These are phyloP conservation scores for Linum usitatissimum DNA, from an alignment of 345 rosid species.

Conservation along the genomic window DNA sequence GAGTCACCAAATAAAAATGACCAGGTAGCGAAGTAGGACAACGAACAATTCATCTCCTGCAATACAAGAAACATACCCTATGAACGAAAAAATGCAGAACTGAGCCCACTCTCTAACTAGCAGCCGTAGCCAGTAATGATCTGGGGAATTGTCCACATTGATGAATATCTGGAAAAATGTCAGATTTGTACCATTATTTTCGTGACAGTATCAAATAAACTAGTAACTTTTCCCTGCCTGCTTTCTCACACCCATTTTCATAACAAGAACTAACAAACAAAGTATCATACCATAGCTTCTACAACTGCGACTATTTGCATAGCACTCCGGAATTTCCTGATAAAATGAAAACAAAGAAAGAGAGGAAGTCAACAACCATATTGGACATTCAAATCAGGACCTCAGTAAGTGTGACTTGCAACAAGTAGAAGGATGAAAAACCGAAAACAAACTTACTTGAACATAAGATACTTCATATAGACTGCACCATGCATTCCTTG, in stretches of 20 bases:
- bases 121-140: constrained; percentile 70
- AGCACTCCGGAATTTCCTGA: constrained; percentile 82
- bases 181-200: neutral
- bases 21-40: no score
- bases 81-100: constrained; percentile 69
- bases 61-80: constrained; percentile 44
- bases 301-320: constrained; percentile 87
- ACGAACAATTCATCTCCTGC: no score
- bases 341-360: neutral
- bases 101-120: constrained; percentile 83
- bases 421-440: neutral
- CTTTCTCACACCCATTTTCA: neutral
- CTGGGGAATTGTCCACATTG: constrained; percentile 58
- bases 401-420: neutral
- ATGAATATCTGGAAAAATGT: constrained; percentile 43
- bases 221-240: no score
- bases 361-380: neutral
- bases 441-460: constrained; percentile 44
- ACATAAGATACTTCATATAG: constrained; percentile 63
- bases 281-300: constrained; percentile 54
- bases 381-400: neutral
- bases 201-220: neutral
- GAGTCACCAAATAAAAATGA: no score
- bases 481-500: constrained; percentile 81
- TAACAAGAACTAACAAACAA: neutral